Base-by-base conservation (phyloP, 495 filamentous ascomycete species). In the Hyaloscypha variabilis region DNA sequence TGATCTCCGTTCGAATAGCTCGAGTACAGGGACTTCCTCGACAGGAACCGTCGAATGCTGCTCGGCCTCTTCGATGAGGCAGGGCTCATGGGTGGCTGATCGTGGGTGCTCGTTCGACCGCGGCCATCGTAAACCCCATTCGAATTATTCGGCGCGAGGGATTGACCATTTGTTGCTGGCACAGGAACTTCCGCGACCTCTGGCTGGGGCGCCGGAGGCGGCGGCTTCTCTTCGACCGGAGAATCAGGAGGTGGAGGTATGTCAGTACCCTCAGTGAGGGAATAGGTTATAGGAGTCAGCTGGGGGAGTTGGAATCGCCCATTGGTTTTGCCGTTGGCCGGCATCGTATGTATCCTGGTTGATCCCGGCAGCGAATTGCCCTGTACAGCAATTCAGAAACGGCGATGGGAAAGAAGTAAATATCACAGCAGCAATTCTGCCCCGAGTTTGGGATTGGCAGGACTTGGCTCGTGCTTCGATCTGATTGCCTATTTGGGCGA, bases 181-280 rank as follows among this genome's bases (percentile, higher is more conserved):
- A 46, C 31, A 19, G 65, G 6, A 23, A 19, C 56, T 8, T 29
- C 51, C 8, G 28, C 13, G 21, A 21, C 23, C 49, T 65, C 51
- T n/a, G 14, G 19, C 26, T 61, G 65, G 13, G 56, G 63, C 50
- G 63, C 62, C 65, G 31, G 75, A 61, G 68, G 49, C 19, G 61
- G 68, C 31, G 76, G 71, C 34, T 68, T 71, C 25, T 78, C 73
- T 62, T 79, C 69, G 28, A 80, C 64, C 17, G 83, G 83, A 30
- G 82, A 84, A 24, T 50, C 67, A 8, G 82, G 82, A 8, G 83
- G 83, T 46, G 83, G 82, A 42, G 83, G 83, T 64, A 86, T 86
- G 67, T 84, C 71, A 64, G 83, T 86, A 23, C 83, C 83, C 25
- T 85, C 83, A 24, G 83, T 86, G 65, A 86, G 67, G 11, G 82